phyloP scores from a whole-genome alignment of 2,329 filamentous ascomycete species.

The Botryosphaeria dothidea region DNA sequence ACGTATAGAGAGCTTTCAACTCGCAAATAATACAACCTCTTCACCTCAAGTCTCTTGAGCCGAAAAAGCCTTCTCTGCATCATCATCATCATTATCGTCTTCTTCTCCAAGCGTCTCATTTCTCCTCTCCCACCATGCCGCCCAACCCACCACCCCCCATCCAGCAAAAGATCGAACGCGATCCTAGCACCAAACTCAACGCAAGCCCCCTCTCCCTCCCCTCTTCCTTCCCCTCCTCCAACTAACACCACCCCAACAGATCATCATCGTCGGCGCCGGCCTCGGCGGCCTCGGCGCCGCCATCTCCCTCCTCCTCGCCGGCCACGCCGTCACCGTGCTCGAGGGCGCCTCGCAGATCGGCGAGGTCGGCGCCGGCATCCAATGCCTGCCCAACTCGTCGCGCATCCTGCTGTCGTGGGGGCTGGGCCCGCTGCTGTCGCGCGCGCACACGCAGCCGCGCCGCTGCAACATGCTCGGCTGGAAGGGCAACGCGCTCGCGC shows the following conservation, averaged over 20 bases:
- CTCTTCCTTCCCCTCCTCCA: no score
- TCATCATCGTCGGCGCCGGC: slow-evolving; percentile 58
- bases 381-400: slow-evolving; percentile 51
- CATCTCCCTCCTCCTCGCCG: slow-evolving; percentile 48
- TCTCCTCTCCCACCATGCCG: not conserved
- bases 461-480: slow-evolving; percentile 53
- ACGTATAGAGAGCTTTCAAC: not conserved
- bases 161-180: slow-evolving; percentile 30
- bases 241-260: slow-evolving; percentile 27
- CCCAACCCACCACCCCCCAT: slow-evolving; percentile 23
- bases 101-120: no score
- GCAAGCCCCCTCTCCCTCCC: slow-evolving; percentile 21
- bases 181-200: slow-evolving; percentile 29
- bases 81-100: not conserved
- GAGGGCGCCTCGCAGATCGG: slow-evolving; percentile 50
- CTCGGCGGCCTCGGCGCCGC: slow-evolving; percentile 56
- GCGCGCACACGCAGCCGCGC: slow-evolving; percentile 45
- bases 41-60: not conserved
- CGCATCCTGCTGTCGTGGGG: slow-evolving; percentile 53
- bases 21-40: not conserved
- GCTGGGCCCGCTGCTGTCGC: slow-evolving; percentile 44
- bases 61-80: not conserved
- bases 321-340: slow-evolving; percentile 51
- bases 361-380: slow-evolving; percentile 55
- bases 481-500: slow-evolving; percentile 53